Conservation (phyloP, 2,329 filamentous ascomycete species). For the Aspergillus terreus region DNA sequence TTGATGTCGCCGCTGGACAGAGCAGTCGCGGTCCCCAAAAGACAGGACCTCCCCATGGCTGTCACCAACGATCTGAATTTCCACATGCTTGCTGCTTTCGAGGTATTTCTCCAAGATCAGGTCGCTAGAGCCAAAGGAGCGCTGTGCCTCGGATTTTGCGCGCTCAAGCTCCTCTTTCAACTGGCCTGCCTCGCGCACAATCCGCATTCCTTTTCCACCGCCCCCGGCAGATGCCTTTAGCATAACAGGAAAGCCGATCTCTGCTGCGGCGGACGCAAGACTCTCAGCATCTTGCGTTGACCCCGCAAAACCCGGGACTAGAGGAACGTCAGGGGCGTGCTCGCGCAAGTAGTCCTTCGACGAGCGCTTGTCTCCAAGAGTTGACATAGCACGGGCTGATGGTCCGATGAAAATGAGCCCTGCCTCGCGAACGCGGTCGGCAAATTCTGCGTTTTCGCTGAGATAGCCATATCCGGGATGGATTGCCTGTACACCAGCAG, state of each 20-base stretch:
- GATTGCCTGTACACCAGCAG: constrained; percentile 23
- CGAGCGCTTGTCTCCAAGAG: constrained; percentile 29
- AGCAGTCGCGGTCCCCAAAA: constrained; percentile 48
- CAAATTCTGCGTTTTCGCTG: constrained; percentile 32
- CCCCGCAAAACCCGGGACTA: constrained; percentile 25
- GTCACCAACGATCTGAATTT: constrained; percentile 45
- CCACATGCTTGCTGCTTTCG: constrained; percentile 44
- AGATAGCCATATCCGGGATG: constrained; percentile 36
- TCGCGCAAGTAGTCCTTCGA: neutral
- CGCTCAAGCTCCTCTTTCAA: constrained; percentile 33
- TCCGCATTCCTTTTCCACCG: constrained; percentile 44
- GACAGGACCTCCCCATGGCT: constrained; percentile 1
- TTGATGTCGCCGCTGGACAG: constrained; percentile 50
- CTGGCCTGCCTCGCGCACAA: constrained; percentile 29
- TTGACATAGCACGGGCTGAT: constrained; percentile 25
- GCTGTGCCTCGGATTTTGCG: constrained; percentile 38
- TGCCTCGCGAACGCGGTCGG: constrained; percentile 21
- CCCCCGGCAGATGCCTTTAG: constrained; percentile 49
- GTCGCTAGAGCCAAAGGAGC: constrained; percentile 41
- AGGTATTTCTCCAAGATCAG: constrained; percentile 45
- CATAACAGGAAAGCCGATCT: constrained; percentile 41
- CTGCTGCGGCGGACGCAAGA: constrained; percentile 16
- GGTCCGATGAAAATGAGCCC: constrained; percentile 35
- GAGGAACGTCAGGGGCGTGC: constrained; percentile 22
- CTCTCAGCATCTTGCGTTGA: constrained; percentile 20